Base-by-base conservation (phyloP, 768 basidiomycete genomes). In the Macrolepiota albuminosa region DNA sequence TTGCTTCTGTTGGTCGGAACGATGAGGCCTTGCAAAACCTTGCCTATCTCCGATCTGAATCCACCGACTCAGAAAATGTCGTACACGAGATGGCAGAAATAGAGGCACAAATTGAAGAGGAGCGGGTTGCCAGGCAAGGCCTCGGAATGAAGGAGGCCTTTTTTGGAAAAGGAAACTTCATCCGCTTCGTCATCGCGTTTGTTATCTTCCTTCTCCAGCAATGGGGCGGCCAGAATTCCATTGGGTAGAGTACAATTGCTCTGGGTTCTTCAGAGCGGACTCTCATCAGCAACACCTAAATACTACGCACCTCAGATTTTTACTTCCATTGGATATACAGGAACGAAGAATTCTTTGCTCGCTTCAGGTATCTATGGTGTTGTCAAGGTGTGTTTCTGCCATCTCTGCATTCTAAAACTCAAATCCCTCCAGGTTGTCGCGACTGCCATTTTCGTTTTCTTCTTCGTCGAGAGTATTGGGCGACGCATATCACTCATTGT, bases 171-270 rank as follows among this genome's bases (percentile, higher is more conserved):
- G 93, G 93, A 50, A 93, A 93, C 73, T 81, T 84, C 49, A 75
- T 87, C 61, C 86, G 93, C 26, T 94, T 95, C 76, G 74, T 88
- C n/a, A 92, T 95, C 66, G 92, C 93, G 1, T 85, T 91, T 64
- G 71, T 81, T 31, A 89, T 92, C 61, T 92, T 93, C 76, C 69
- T 89, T 61, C 75, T 92, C 8, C 92, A 93, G 64, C 90, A 93
- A 68, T 92, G 87, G 87, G 81, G 82, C 51, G 93, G 93, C 1
- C 92, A 93, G 69, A 91, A 94, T 72, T 86, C 87, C 0, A 87
- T 93, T 63, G 77, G 75, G 78, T 81, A n/a, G 60, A 37, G 76
- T 65, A 43, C 33, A 21, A 6, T 56, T 5, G 1, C 16, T 54
- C 1, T 54, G 43, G 31, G 50, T 51, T 13, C 31, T 48, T 8